Evolutionary conservation across 176 grass and related monocot species (phyloP), one percentile per base, ranked within the genome.

Genomic region (Cenchrus purpureus): DNA sequence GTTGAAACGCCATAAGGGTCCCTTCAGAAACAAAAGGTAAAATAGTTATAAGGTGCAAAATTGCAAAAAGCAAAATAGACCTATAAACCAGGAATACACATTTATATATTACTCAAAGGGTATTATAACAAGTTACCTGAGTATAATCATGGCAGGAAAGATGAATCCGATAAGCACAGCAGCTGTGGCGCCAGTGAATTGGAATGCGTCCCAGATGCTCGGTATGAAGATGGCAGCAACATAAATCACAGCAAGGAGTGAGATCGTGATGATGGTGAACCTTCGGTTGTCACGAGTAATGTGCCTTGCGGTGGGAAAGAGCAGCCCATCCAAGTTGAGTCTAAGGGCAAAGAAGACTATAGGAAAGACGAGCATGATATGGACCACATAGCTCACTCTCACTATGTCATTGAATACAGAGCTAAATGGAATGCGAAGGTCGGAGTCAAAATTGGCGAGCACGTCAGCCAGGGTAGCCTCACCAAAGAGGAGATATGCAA

Each of bases 191-290:
- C 95, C 95, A 12, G 89, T 98, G 49, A 95, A 89, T 74, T 98
- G 95, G 83, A 98, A 98, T 0, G 89, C 89, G 12, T 95, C 95
- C 95, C 95, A 98, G 76, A 98, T 98, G 86, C 95, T 95, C 1
- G 95, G 95, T 71, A 95, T 65, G 71, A 93, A 95, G 55, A 90
- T 88, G 16, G 95, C 89, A 79, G 86, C 89, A 79, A 90, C n/a
- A 74, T 98, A 95, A 66, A 95, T 79, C 48, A 91, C 87, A 76
- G 57, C 74, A 58, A 98, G 77, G 55, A 93, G 91, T 5, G 85
- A 77, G 32, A 71, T 50, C 7, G 92, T 95, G 68, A 95, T 88
- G 31, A 71, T 63, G 68, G 73, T 65, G 71, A 98, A 98, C 79
- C 95, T 91, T 75, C 65, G 46, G 72, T 88, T 86, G 73, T 95